Conservation (phyloP, 176 grass and related monocot genomes). For the Eragrostis nindensis region DNA sequence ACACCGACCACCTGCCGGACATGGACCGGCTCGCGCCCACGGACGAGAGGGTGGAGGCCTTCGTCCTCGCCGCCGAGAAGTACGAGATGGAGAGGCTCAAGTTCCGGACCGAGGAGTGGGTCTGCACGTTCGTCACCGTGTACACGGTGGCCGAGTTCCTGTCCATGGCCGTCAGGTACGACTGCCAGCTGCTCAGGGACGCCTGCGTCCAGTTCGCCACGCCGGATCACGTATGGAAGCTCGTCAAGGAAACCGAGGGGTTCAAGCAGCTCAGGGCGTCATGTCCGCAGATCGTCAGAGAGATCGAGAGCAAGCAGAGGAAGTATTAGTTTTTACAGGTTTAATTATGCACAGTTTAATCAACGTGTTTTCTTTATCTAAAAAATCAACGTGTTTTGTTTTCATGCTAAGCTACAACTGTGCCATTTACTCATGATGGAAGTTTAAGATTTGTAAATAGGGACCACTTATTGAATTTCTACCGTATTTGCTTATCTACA, state of each 20-base stretch:
- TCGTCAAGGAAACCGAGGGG: not conserved
- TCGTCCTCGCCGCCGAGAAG: conserved; percentile 12
- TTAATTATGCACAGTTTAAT: too few species aligned
- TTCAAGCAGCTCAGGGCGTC: not conserved
- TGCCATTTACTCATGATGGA: too few species aligned
- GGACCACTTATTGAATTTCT: too few species aligned
- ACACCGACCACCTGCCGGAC: conserved; percentile 31
- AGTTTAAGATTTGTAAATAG: too few species aligned
- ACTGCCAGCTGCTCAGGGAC: not conserved
- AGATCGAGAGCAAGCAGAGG: conserved; percentile 29
- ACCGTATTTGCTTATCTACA: too few species aligned
- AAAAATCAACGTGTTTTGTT: not conserved
- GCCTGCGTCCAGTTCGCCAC: conserved; percentile 7
- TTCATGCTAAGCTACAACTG: not conserved
- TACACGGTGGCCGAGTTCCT: conserved; percentile 15
- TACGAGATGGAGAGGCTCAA: conserved; percentile 19
- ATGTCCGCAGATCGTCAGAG: not conserved
- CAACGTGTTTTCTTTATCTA: too few species aligned
- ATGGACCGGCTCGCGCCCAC: conserved; percentile 3
- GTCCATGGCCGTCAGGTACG: conserved; percentile 15
- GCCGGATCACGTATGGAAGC: conserved; percentile 5
- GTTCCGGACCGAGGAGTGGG: conserved; percentile 22
- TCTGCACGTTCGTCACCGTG: not conserved
- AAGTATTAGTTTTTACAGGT: too few species aligned
- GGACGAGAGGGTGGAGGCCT: not conserved